phyloP scores from a whole-genome alignment of 495 filamentous ascomycete species.

The Hyaloscypha hepaticicola region DNA sequence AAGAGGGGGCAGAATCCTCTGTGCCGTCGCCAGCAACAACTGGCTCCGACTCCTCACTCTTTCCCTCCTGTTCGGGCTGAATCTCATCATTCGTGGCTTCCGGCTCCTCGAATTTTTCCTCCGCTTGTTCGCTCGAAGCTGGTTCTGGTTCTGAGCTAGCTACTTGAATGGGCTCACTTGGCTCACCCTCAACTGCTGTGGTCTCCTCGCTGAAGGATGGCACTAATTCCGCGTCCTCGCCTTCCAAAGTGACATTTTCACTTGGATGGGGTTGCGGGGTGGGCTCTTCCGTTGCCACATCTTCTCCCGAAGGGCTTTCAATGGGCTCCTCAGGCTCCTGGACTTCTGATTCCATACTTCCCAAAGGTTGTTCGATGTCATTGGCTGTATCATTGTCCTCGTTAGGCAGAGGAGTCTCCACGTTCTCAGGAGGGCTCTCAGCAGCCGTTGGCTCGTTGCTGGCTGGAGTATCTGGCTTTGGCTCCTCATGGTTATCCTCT shows the following conservation, averaged over 20 bases:
- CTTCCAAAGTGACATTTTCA: background rate
- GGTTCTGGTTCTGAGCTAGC: background rate
- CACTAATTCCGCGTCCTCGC: background rate
- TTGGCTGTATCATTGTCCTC: background rate
- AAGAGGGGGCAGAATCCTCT: background rate
- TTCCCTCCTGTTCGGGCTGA: background rate
- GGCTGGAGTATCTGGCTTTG: background rate
- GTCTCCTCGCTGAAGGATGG: background rate
- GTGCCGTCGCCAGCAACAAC: background rate
- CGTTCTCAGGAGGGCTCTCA: background rate
- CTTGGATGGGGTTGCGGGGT: background rate
- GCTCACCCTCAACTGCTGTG: background rate
- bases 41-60: background rate
- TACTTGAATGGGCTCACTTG: background rate
- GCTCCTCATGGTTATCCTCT: background rate
- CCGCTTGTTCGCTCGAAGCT: background rate
- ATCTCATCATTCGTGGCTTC: background rate
- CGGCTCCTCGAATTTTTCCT: background rate
- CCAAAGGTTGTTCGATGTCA: background rate
- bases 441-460: background rate
- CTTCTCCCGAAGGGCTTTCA: background rate
- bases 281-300: background rate
- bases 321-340: background rate
- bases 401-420: no score
- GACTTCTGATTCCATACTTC: constrained; percentile 1